These are phyloP conservation scores for Ophiocordyceps unilateralis DNA, from an alignment of 2,329 filamentous ascomycete species.

Conservation along the genomic window DNA sequence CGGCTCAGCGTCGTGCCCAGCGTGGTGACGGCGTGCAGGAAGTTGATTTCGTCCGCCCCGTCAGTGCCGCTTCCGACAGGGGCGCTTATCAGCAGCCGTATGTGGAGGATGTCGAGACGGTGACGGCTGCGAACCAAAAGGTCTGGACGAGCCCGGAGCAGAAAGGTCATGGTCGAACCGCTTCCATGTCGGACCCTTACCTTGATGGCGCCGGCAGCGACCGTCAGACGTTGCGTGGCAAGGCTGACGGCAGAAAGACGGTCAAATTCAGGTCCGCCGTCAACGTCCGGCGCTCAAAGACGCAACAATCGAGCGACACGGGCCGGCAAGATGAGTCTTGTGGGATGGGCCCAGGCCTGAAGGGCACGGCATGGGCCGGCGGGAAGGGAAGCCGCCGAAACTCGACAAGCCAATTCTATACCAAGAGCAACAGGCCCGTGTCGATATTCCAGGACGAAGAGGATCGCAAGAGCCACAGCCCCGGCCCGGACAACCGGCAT, in stretches of 20 bases:
- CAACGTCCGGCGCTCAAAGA: conserved; percentile 5
- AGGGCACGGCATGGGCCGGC: too few species aligned
- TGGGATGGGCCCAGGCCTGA: not conserved
- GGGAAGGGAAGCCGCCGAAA: not conserved
- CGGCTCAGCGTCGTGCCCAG: conserved; percentile 12
- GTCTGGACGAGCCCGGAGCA: not conserved
- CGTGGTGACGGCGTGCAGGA: conserved; percentile 5
- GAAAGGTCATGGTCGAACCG: not conserved
- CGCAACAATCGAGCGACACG: too few species aligned
- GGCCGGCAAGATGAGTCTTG: too few species aligned
- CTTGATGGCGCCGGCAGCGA: not conserved
- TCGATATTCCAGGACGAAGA: conserved; percentile 1
- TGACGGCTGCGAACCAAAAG: not conserved
- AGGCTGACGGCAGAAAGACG: conserved; percentile 8
- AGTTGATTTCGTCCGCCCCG: not conserved
- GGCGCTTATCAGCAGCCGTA: conserved; percentile 5
- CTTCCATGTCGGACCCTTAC: not conserved
- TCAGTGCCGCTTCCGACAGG: not conserved
- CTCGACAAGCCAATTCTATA: not conserved
- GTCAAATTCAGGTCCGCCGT: conserved; percentile 10
- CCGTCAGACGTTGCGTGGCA: not conserved
- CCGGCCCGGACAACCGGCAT: not conserved
- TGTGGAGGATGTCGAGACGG: conserved; percentile 3
- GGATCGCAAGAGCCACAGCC: not conserved
- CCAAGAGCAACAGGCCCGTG: not conserved